Evolutionary conservation across 2,329 filamentous ascomycete species (phyloP).

Genomic region (Aspergillus quadrilineatus): DNA sequence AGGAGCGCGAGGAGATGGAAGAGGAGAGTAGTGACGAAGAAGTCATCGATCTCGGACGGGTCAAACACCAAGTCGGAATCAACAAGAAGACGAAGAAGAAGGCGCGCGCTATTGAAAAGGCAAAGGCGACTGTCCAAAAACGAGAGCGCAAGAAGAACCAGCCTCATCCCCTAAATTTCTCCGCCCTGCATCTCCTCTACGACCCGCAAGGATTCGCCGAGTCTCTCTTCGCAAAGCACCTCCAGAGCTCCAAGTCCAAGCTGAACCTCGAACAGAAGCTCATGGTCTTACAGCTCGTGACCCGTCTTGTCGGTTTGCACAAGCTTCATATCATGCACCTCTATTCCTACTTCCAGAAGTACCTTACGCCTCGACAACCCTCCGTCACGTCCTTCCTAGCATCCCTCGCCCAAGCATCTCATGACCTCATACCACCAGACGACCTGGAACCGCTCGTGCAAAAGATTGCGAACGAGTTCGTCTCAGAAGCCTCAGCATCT

Average conservation of each 20-base stretch:
- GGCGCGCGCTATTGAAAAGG: constrained; percentile 73
- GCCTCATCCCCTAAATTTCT: constrained; percentile 90
- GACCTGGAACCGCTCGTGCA: constrained; percentile 83
- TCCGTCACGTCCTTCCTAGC: constrained; percentile 92
- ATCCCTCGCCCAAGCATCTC: constrained; percentile 85
- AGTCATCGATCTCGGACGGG: constrained; percentile 70
- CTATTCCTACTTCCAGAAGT: constrained; percentile 96
- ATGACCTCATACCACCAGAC: constrained; percentile 89
- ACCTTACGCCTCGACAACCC: constrained; percentile 80
- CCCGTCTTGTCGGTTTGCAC: constrained; percentile 86
- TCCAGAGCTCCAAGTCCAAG: constrained; percentile 82
- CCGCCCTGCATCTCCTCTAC: constrained; percentile 86
- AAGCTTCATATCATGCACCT: constrained; percentile 85
- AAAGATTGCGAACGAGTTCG: constrained; percentile 98
- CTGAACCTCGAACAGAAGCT: constrained; percentile 86
- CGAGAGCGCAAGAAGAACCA: constrained; percentile 84
- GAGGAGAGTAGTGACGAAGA: constrained; percentile 84
- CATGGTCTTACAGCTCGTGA: constrained; percentile 85
- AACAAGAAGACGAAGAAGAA: constrained; percentile 97
- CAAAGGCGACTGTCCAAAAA: constrained; percentile 76
- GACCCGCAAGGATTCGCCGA: constrained; percentile 95
- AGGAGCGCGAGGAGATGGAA: constrained; percentile 88
- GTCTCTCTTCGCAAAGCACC: constrained; percentile 81
- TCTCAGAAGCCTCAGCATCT: constrained; percentile 86
- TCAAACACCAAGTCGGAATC: constrained; percentile 82